phyloP scores from a whole-genome alignment of 805 yeast genomes.

The Ogataea naganishii region DNA sequence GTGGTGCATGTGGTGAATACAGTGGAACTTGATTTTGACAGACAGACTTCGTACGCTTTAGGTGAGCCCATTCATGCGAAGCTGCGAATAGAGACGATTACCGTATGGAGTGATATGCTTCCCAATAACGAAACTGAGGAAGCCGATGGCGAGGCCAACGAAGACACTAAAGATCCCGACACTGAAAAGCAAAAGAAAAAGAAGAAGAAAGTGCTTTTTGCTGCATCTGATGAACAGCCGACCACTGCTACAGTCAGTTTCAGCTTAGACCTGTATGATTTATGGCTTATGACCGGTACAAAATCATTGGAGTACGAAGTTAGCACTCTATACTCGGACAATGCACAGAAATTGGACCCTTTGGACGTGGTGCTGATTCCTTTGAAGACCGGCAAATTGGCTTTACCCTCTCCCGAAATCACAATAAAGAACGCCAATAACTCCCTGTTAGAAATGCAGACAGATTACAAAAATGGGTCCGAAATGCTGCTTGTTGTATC shows the following conservation, averaged over 20 bases:
- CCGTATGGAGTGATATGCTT: slow-evolving; percentile 33
- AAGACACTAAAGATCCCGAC: slow-evolving; percentile 6
- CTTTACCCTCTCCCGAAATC: slow-evolving; percentile 59
- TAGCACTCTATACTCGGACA: slow-evolving; percentile 7
- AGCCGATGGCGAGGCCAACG: background rate
- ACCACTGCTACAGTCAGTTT: slow-evolving; percentile 8
- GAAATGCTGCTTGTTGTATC: slow-evolving; percentile 69
- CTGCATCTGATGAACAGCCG: slow-evolving; percentile 12
- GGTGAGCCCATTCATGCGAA: slow-evolving; percentile 53
- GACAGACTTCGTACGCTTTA: slow-evolving; percentile 38
- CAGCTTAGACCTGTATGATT: slow-evolving; percentile 34
- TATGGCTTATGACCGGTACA: slow-evolving; percentile 77
- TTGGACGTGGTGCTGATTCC: slow-evolving; percentile 56
- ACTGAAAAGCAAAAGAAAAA: slow-evolving; percentile 12
- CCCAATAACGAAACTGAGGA: too few relatives aligned
- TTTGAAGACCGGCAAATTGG: slow-evolving; percentile 62
- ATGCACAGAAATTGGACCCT: slow-evolving; percentile 3
- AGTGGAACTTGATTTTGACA: slow-evolving; percentile 35
- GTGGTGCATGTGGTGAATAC: slow-evolving; percentile 50
- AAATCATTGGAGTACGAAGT: slow-evolving; percentile 43
- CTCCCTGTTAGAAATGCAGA: slow-evolving; percentile 38
- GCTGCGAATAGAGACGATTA: slow-evolving; percentile 33
- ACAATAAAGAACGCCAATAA: slow-evolving; percentile 29
- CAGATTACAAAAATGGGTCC: slow-evolving; percentile 58
- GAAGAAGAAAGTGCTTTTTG: slow-evolving; percentile 22